These are phyloP conservation scores for Bipolaris victoriae DNA, from an alignment of 2,329 filamentous ascomycete species.

Conservation along the genomic window DNA sequence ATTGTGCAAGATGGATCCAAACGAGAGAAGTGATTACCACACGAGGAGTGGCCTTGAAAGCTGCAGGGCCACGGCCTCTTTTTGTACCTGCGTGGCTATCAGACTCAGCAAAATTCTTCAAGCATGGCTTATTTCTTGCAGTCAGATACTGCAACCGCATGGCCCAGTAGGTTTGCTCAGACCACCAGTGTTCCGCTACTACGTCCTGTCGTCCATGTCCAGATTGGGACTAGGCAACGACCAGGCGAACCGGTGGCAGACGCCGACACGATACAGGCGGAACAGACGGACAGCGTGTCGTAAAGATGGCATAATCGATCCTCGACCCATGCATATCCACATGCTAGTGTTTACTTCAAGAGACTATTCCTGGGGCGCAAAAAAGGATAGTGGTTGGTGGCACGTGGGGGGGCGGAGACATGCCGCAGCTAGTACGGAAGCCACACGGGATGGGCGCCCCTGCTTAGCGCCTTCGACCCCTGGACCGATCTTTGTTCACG, in stretches of 20 bases:
- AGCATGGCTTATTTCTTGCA: conserved; percentile 16
- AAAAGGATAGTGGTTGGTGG: conserved; percentile 10
- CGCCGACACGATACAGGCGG: conserved; percentile 19
- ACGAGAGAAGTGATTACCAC: conserved; percentile 6
- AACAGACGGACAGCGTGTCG: conserved; percentile 23
- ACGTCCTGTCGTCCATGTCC: conserved; percentile 17
- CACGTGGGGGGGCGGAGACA: conserved; percentile 13
- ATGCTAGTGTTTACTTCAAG: background rate
- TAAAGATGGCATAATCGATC: conserved; percentile 10
- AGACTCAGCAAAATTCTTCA: conserved; percentile 17
- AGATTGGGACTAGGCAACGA: conserved; percentile 16
- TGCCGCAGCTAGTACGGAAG: conserved; percentile 23
- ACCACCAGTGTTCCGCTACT: conserved; percentile 22
- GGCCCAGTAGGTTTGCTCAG: conserved; percentile 10
- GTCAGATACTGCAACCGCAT: conserved; percentile 7
- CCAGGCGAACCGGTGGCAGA: conserved; percentile 20
- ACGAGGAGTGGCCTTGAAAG: conserved; percentile 6
- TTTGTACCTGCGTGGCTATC: conserved; percentile 21
- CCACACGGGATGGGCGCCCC: conserved; percentile 19
- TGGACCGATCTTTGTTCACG: conserved; percentile 24
- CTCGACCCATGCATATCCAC: conserved; percentile 22
- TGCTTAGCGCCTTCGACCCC: conserved; percentile 14
- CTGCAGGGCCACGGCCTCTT: conserved; percentile 25
- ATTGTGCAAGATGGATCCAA: conserved; percentile 6
- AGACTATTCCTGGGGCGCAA: conserved; percentile 1